These are phyloP conservation scores for Albatrellus ellisii DNA, from an alignment of 768 basidiomycete species.

Conservation along the genomic window DNA sequence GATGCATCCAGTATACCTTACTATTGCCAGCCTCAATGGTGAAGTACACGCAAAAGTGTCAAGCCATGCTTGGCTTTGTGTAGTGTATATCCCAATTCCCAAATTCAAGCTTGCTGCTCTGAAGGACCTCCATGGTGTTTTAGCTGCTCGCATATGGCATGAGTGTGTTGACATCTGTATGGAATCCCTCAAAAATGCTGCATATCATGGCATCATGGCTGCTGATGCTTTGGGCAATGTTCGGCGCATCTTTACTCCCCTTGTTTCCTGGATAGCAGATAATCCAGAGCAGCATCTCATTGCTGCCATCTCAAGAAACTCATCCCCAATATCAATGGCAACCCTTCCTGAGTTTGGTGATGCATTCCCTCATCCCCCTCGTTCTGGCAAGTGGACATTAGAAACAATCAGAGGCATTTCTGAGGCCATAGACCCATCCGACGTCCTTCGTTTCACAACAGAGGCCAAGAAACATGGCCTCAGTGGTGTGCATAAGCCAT, in stretches of 20 bases:
- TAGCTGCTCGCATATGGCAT: no score
- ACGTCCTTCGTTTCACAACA: not conserved
- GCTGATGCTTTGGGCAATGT: not conserved
- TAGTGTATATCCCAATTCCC: no score
- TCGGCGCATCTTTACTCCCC: not conserved
- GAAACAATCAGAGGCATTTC: not conserved
- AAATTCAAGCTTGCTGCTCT: no score
- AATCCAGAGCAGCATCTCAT: not conserved
- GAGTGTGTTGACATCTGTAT: no score
- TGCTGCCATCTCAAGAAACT: not conserved
- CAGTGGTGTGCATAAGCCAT: constrained; percentile 1
- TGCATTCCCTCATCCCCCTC: not conserved
- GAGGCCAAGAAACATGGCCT: not conserved
- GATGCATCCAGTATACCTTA: no score
- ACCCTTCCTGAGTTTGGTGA: constrained; percentile 1
- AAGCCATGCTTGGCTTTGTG: no score
- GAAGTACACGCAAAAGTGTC: no score
- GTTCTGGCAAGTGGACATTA: not conserved
- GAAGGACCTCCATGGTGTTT: no score
- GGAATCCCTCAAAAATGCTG: not conserved
- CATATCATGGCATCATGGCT: not conserved
- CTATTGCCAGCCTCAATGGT: no score
- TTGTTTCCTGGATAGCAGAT: not conserved
- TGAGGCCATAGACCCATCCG: not conserved
- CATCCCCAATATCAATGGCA: not conserved